Evolutionary conservation across 2,329 filamentous ascomycete genomes (phyloP).

Genomic region (Xenosphaeropsis pyriputrescens): DNA sequence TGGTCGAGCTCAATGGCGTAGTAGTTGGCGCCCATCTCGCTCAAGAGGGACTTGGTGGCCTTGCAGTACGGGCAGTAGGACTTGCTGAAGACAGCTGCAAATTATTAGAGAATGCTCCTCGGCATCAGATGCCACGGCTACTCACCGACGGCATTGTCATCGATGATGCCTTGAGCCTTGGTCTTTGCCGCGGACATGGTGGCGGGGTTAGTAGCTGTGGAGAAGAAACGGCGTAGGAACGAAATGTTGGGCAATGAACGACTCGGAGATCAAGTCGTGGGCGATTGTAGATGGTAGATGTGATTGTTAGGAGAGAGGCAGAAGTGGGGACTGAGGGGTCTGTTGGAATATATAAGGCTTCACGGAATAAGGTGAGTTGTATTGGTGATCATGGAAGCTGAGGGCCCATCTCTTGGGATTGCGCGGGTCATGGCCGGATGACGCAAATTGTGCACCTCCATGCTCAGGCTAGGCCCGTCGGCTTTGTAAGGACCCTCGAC

Average conservation of each 20-base stretch:
- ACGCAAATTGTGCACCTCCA: too few relatives aligned
- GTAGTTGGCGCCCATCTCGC: slow-evolving; percentile 56
- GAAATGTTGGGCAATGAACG: slow-evolving; percentile 31
- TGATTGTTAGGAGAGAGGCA: slow-evolving; percentile 1
- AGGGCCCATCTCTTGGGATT: too few relatives aligned
- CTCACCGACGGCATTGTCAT: slow-evolving; percentile 75
- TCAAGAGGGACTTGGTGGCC: slow-evolving; percentile 62
- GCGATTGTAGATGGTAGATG: not conserved
- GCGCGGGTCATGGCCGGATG: too few relatives aligned
- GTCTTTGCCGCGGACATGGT: slow-evolving; percentile 71
- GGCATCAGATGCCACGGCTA: slow-evolving; percentile 6
- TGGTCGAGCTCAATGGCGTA: slow-evolving; percentile 72
- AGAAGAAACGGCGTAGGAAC: slow-evolving; percentile 61
- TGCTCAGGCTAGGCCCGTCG: too few relatives aligned
- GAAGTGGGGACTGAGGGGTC: not conserved
- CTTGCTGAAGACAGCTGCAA: slow-evolving; percentile 83
- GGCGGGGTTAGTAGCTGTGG: slow-evolving; percentile 39
- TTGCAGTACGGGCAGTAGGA: slow-evolving; percentile 91
- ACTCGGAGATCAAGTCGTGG: slow-evolving; percentile 1
- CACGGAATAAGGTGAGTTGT: not conserved
- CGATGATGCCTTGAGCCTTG: slow-evolving; percentile 76
- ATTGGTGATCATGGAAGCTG: too few relatives aligned
- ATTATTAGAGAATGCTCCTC: not conserved
- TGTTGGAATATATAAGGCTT: not conserved
- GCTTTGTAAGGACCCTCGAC: too few relatives aligned